Conservation (phyloP, 805 yeast genomes). For the Saccharomyces kudriavzevii region DNA sequence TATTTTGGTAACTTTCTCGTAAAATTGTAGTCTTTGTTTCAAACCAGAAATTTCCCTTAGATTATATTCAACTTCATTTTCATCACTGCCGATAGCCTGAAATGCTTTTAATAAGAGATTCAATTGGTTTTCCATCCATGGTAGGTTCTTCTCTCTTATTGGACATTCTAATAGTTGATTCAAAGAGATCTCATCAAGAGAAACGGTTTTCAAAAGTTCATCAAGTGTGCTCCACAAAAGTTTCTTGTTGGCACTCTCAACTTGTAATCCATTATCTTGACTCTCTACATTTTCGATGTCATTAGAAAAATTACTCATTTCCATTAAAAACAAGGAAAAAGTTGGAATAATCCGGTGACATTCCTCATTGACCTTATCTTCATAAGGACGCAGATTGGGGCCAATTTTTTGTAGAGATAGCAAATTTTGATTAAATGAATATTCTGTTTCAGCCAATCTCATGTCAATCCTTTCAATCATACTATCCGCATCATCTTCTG, state of each 20-base stretch:
- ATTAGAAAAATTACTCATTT: slow-evolving; percentile 52
- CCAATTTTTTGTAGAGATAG: slow-evolving; percentile 42
- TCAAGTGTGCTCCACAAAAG: slow-evolving; percentile 61
- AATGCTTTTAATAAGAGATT: slow-evolving; percentile 55
- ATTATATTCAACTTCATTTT: slow-evolving; percentile 35
- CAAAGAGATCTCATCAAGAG: slow-evolving; percentile 51
- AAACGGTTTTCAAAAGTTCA: slow-evolving; percentile 61
- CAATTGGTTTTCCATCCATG: slow-evolving; percentile 49
- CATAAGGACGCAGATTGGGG: slow-evolving; percentile 35
- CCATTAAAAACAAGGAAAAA: slow-evolving; percentile 50
- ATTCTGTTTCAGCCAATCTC: slow-evolving; percentile 56
- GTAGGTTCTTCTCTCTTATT: slow-evolving; percentile 39
- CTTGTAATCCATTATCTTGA: slow-evolving; percentile 75
- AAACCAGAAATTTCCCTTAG: slow-evolving; percentile 65
- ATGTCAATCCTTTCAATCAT: slow-evolving; percentile 49
- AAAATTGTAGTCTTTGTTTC: slow-evolving; percentile 52
- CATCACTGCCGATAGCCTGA: slow-evolving; percentile 48
- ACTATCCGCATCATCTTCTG: slow-evolving; percentile 52
- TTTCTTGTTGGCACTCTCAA: slow-evolving; percentile 74
- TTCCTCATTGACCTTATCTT: slow-evolving; percentile 39
- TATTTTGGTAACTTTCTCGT: slow-evolving; percentile 45
- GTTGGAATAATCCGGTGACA: slow-evolving; percentile 50
- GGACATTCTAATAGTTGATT: slow-evolving; percentile 38
- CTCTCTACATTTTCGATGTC: slow-evolving; percentile 66
- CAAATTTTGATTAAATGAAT: slow-evolving; percentile 49